These are phyloP conservation scores for Puccinia hordei DNA, from an alignment of 1,284 basidiomycete genomes.

Conservation along the genomic window DNA sequence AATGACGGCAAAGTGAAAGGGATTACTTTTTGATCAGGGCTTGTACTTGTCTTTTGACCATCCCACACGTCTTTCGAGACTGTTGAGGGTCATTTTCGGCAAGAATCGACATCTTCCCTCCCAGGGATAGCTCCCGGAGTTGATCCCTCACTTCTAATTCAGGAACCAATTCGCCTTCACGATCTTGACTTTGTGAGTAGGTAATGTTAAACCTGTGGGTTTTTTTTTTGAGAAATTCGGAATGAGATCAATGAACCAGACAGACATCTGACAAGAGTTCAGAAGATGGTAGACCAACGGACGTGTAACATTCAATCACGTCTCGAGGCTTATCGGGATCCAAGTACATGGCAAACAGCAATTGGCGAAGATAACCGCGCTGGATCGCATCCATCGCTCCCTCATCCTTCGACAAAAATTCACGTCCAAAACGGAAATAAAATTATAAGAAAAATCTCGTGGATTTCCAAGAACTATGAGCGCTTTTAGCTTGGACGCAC, in stretches of 20 bases:
- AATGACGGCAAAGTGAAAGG: background rate
- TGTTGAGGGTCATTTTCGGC: conserved; percentile 6
- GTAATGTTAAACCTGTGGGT: conserved; percentile 39
- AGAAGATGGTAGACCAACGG: background rate
- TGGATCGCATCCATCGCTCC: conserved; percentile 50
- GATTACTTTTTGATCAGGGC: conserved; percentile 43
- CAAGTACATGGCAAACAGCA: conserved; percentile 49
- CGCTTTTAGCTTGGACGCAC: background rate
- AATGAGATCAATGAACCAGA: background rate
- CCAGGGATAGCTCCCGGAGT: conserved; percentile 38
- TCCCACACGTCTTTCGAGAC: conserved; percentile 37
- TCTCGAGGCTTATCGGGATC: conserved; percentile 48
- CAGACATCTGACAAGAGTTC: background rate
- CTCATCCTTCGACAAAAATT: conserved; percentile 24
- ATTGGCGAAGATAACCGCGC: conserved; percentile 44
- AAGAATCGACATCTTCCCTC: conserved; percentile 24
- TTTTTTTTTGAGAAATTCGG: background rate
- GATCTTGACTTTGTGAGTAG: conserved; percentile 6
- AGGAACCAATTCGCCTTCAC: conserved; percentile 25
- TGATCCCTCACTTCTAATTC: conserved; percentile 49
- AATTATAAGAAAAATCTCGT: background rate
- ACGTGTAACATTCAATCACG: conserved; percentile 50
- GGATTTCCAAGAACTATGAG: too few species aligned
- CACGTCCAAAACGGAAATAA: background rate
- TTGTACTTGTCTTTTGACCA: conserved; percentile 47